These are phyloP conservation scores for Penicillium desertorum DNA, from an alignment of 495 filamentous ascomycete genomes.

Conservation along the genomic window DNA sequence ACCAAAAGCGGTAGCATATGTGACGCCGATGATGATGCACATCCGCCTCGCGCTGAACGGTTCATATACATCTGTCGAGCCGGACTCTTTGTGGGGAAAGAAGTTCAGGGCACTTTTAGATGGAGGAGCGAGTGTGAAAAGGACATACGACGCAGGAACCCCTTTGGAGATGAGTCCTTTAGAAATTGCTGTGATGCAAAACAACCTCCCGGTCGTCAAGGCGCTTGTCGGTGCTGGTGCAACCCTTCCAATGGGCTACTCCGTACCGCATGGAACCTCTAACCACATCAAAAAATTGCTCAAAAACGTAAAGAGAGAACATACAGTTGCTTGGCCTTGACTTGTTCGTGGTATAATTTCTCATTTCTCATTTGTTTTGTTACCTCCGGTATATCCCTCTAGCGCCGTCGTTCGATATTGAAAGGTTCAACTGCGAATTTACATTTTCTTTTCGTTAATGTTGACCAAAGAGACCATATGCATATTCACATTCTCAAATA, in stretches of 20 bases:
- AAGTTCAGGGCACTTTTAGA: not conserved
- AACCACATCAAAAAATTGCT: not conserved
- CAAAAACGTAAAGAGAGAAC: not conserved
- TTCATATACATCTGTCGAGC: too few relatives aligned
- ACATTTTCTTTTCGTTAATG: not conserved
- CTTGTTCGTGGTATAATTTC: too few relatives aligned
- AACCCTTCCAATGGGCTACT: not conserved
- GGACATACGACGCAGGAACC: not conserved
- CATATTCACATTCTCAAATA: not conserved
- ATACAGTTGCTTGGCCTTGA: not conserved
- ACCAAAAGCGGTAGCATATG: not conserved
- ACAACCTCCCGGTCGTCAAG: not conserved
- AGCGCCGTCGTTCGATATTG: not conserved
- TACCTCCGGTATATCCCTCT: too few relatives aligned
- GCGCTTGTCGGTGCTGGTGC: not conserved
- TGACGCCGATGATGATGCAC: slow-evolving; percentile 2
- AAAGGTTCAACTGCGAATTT: not conserved
- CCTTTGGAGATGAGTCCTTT: not conserved
- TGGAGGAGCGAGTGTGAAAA: not conserved
- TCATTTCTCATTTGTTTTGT: too few relatives aligned
- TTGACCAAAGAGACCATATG: not conserved
- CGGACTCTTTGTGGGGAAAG: not conserved
- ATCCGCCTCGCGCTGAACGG: not conserved
- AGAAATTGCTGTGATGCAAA: not conserved
- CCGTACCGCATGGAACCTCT: not conserved